Conservation (phyloP, 1,284 basidiomycete species). For the Cutaneotrichosporon mucoides region DNA sequence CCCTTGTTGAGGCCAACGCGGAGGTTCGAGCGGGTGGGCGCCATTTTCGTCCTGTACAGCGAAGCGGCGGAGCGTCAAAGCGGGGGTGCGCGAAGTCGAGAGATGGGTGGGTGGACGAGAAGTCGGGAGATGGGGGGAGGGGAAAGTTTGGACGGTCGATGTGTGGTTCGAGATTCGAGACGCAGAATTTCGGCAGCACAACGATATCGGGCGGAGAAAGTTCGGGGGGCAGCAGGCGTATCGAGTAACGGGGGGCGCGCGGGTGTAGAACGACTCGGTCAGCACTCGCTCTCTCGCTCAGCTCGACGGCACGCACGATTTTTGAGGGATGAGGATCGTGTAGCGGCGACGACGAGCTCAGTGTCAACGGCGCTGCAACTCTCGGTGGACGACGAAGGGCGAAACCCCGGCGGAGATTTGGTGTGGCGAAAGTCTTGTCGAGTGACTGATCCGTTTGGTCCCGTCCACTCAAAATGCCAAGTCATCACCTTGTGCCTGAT, state of each 20-base stretch:
- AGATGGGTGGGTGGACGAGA: not conserved
- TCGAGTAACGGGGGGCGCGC: not conserved
- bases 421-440: conserved; percentile 4
- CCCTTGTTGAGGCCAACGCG: conserved; percentile 89
- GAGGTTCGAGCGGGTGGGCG: conserved; percentile 60
- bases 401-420: not conserved
- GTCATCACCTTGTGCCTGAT: too few species aligned
- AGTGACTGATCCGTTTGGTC: not conserved
- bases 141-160: not conserved
- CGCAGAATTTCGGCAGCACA: not conserved
- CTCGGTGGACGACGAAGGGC: not conserved
- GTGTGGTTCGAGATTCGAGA: not conserved
- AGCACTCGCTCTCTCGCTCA: not conserved
- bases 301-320: conserved; percentile 9
- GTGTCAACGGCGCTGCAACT: too few species aligned
- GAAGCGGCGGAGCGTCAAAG: not conserved
- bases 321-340: conserved; percentile 11
- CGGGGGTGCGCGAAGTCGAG: not conserved
- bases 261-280: conserved; percentile 4
- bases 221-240: not conserved
- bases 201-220: not conserved
- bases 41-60: conserved; percentile 15
- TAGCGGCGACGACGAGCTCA: not conserved
- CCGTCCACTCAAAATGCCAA: not conserved
- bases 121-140: not conserved